These are phyloP conservation scores for Tolypocladium ovalisporum DNA, from an alignment of 2,329 filamentous ascomycete genomes.

Conservation along the genomic window DNA sequence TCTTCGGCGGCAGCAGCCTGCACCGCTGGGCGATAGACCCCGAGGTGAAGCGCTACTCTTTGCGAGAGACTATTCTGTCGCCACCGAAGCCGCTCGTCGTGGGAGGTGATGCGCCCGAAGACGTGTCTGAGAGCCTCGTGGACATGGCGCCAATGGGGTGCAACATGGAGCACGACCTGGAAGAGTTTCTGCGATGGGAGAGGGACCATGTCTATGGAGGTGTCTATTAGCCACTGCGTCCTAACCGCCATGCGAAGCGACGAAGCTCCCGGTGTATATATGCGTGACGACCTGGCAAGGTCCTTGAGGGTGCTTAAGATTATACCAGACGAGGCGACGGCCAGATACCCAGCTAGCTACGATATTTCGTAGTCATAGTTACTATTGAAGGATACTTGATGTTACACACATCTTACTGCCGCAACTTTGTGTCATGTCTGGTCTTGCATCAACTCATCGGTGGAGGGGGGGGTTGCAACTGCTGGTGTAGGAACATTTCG, in stretches of 20 bases:
- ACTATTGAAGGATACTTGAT: not conserved
- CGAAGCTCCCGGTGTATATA: not conserved
- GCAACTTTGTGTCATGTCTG: too few relatives aligned
- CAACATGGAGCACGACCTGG: conserved; percentile 47
- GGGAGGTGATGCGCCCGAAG: conserved; percentile 18
- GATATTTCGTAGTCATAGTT: not conserved
- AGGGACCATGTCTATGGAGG: conserved; percentile 33
- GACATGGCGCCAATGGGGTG: conserved; percentile 46
- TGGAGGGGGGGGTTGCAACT: too few relatives aligned
- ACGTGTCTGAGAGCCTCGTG: conserved; percentile 10
- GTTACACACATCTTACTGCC: too few relatives aligned
- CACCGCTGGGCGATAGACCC: not conserved
- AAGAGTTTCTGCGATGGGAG: conserved; percentile 49
- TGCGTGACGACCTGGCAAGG: not conserved
- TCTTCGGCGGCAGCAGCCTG: conserved; percentile 13
- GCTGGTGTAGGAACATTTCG: too few relatives aligned
- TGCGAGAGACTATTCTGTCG: not conserved
- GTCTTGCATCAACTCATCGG: too few relatives aligned
- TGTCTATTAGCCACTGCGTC: conserved; percentile 10
- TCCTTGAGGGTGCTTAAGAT: not conserved
- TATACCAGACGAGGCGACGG: not conserved
- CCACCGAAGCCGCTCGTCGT: conserved; percentile 34
- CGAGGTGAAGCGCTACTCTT: not conserved
- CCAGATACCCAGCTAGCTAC: not conserved
- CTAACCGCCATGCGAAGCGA: not conserved